Percentiles rank a stretch among this genome's conserved stretches.
Evolutionary conservation across 192 early-diverging fungal genomes (phyloP).

Genomic region (Lobosporangium transversale): DNA sequence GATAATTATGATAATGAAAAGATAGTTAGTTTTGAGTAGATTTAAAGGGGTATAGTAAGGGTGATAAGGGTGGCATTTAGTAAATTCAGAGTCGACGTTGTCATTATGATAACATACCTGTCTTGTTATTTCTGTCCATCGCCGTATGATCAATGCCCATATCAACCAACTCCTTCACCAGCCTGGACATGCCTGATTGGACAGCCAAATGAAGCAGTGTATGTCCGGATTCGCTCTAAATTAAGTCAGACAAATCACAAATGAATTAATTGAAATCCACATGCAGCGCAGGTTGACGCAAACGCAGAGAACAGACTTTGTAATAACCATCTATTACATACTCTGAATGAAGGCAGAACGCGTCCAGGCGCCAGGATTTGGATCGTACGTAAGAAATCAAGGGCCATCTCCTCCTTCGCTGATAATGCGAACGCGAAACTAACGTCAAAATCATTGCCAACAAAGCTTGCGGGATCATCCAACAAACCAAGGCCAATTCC

Average conservation of each 20-base stretch:
- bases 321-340: slow-evolving; percentile 1
- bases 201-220: slow-evolving; percentile 36
- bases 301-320: no score
- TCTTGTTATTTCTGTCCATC: slow-evolving; percentile 50
- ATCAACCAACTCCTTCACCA: slow-evolving; percentile 24
- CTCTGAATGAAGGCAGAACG: slow-evolving; percentile 37
- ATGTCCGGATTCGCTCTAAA: slow-evolving; percentile 41
- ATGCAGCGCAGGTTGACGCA: no score
- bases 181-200: slow-evolving; percentile 24
- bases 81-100: no score
- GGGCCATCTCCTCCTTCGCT: slow-evolving; percentile 33
- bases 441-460: slow-evolving; percentile 36
- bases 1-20: no score
- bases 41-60: no score
- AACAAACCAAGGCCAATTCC: slow-evolving; percentile 24
- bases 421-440: slow-evolving; percentile 19
- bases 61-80: no score
- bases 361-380: slow-evolving; percentile 41
- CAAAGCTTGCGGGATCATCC: slow-evolving; percentile 31
- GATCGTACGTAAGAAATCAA: slow-evolving; percentile 38
- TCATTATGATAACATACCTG: slow-evolving; percentile 33
- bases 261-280: no score
- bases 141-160: slow-evolving; percentile 53
- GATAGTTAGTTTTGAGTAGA: no score
- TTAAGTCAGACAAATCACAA: background rate